A percentile compares a stretch with the other conserved stretches of the same genome.
phyloP scores from a whole-genome alignment of 2,329 filamentous ascomycete species.

The Phialemonium atrogriseum region DNA sequence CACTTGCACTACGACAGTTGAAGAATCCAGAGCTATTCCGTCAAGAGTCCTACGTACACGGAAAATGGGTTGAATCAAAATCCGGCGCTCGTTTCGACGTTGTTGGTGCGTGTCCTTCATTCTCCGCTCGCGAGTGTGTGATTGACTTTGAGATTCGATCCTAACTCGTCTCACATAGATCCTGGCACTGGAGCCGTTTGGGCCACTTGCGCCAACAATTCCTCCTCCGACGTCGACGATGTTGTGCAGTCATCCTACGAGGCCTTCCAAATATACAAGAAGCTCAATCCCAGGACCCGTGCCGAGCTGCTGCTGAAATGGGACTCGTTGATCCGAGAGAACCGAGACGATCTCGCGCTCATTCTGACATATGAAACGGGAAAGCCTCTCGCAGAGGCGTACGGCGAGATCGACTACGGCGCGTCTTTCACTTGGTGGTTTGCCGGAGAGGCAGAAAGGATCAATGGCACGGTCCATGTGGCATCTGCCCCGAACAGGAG shows the following conservation, averaged over 20 bases:
- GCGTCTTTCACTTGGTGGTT: constrained; percentile 49
- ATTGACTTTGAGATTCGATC: too few species aligned
- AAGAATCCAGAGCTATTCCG: too few species aligned
- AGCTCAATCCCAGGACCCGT: constrained; percentile 25
- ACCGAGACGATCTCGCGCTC: constrained; percentile 28
- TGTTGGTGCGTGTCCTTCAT: too few species aligned
- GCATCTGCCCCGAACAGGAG: constrained; percentile 54
- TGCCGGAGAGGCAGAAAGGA: constrained; percentile 36
- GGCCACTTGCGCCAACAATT: constrained; percentile 40
- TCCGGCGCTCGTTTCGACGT: too few species aligned
- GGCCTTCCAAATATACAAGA: constrained; percentile 29
- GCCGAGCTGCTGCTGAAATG: constrained; percentile 26
- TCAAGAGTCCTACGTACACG: too few species aligned
- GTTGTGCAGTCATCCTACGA: constrained; percentile 26
- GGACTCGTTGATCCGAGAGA: constrained; percentile 25
- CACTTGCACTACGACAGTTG: too few species aligned
- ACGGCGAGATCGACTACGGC: constrained; percentile 48
- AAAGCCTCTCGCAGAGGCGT: constrained; percentile 45
- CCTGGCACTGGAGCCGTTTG: constrained; percentile 42
- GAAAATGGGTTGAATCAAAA: too few species aligned
- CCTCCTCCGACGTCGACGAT: constrained; percentile 27
- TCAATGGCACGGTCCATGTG: constrained; percentile 48
- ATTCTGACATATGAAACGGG: constrained; percentile 42
- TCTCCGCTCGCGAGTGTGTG: too few species aligned
- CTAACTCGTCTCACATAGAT: too few species aligned